phyloP scores from a whole-genome alignment of 78 protist species.

The Guillardia theta region DNA sequence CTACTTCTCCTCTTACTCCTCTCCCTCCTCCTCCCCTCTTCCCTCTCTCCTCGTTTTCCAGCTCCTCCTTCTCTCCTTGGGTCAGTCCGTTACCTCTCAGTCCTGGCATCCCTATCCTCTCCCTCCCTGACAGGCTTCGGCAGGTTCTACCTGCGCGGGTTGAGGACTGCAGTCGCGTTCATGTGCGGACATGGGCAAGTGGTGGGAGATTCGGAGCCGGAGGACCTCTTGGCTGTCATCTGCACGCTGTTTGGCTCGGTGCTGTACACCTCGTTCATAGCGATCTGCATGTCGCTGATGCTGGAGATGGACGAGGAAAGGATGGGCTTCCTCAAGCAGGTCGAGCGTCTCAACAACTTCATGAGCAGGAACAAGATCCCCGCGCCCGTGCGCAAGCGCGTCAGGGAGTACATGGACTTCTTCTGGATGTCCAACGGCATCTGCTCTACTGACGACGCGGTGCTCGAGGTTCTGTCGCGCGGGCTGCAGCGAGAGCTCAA shows the following conservation, averaged over 20 bases:
- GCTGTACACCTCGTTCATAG: neutral
- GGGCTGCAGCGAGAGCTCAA: neutral
- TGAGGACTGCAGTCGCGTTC: neutral
- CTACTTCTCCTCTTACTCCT: too few relatives aligned
- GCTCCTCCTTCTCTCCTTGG: too few relatives aligned
- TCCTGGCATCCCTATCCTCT: too few relatives aligned
- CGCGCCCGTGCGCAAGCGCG: neutral
- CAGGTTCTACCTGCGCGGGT: neutral
- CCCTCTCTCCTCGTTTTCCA: too few relatives aligned
- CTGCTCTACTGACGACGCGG: neutral
- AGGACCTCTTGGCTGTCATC: neutral
- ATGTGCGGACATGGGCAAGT: neutral
- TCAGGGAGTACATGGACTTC: neutral
- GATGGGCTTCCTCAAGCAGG: neutral
- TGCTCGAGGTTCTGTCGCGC: neutral
- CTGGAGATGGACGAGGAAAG: neutral
- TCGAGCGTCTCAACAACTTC: neutral
- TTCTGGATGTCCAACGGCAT: neutral
- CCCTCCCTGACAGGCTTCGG: too few relatives aligned
- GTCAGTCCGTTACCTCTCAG: too few relatives aligned
- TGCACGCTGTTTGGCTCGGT: neutral
- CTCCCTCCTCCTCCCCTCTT: too few relatives aligned
- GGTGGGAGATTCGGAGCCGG: neutral
- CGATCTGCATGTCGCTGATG: neutral
- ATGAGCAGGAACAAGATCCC: neutral